Evolutionary conservation across 2,329 filamentous ascomycete genomes (phyloP).

Genomic region (Pyricularia grisea): DNA sequence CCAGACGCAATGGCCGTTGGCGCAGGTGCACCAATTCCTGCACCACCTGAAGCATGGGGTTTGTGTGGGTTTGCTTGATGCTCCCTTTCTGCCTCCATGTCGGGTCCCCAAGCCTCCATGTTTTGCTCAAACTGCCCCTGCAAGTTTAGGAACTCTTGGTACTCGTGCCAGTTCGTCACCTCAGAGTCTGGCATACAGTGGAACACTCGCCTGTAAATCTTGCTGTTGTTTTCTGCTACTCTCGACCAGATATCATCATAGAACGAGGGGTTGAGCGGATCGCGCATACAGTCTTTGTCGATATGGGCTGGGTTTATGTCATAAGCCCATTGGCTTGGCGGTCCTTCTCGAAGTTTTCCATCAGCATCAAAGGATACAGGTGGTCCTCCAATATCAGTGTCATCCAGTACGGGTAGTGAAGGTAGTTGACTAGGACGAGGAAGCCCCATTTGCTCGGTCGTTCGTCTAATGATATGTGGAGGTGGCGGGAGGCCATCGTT

Average conservation of each 20-base stretch:
- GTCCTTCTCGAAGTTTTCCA: constrained; percentile 34
- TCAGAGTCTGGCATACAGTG: constrained; percentile 95
- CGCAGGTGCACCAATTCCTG: constrained; percentile 32
- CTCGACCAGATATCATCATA: constrained; percentile 81
- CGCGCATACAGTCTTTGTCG: constrained; percentile 87
- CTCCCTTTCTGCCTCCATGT: constrained; percentile 34
- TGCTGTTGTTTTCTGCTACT: constrained; percentile 89
- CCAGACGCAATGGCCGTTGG: constrained; percentile 27
- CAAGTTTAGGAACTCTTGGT: constrained; percentile 76
- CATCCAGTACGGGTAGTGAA: constrained; percentile 59
- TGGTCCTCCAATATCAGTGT: constrained; percentile 75
- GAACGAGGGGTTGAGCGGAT: constrained; percentile 75
- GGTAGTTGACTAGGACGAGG: constrained; percentile 61
- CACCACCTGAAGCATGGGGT: constrained; percentile 8
- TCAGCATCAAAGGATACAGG: constrained; percentile 45
- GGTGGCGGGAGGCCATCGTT: constrained; percentile 49
- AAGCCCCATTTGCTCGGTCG: constrained; percentile 56
- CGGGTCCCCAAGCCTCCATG: constrained; percentile 30
- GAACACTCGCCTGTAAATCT: constrained; percentile 87
- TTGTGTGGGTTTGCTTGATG: constrained; percentile 34
- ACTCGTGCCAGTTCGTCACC: constrained; percentile 87
- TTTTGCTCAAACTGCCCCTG: constrained; percentile 64
- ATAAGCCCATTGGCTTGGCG: constrained; percentile 44
- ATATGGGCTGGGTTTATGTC: constrained; percentile 68
- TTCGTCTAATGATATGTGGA: constrained; percentile 46